Base-by-base conservation (phyloP, 2,329 filamentous ascomycete genomes). In the Fusarium vanettenii region DNA sequence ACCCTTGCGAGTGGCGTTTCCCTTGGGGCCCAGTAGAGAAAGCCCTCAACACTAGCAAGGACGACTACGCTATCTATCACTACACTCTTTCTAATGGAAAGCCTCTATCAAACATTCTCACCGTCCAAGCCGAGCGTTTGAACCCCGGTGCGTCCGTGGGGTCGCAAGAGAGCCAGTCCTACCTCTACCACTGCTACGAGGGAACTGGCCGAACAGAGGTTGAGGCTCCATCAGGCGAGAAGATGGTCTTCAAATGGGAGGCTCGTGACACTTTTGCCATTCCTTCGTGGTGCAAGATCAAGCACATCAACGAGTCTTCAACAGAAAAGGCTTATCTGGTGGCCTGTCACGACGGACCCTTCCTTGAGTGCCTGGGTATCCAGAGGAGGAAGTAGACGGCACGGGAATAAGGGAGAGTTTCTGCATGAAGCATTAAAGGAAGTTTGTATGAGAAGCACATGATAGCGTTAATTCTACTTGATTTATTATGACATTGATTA, bases 241-340 rank as follows among this genome's bases (percentile, higher is more conserved):
- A 80, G 5, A 75, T 82, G 60, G 81, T 79, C 5, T 80, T 87
- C 33, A 64, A 67, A 2, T 89, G 89, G 88, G 82, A 82, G 43
- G 71, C 81, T 10, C 83, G 85, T 0, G 89, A 90, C 74, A 89
- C 87, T 0, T 90, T 90, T 76, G 87, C 85, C 29, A 81, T 90
- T 2, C 88, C 89, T 1, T 80, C 87, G 0, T 90, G 88, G 88
- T 83, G 86, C 33, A 83, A 79, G 66, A 84, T 88, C 45, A 82
- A 86, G 75, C 87, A 89, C 74, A 80, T 86, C 2, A 84, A 84
- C 41, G 78, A 80, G 59, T 80, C 78, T 0, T 22, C 52, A 0
- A 77, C 65, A 0, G 74, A 79, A 13, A 69, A 69, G 20, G 81
- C 81, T 4, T 84, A 84, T 16, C 69, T 84, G 1, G 79, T 84